Base-by-base conservation (phyloP, 1,139 yeast species). In the Hyphopichia khmerensis region DNA sequence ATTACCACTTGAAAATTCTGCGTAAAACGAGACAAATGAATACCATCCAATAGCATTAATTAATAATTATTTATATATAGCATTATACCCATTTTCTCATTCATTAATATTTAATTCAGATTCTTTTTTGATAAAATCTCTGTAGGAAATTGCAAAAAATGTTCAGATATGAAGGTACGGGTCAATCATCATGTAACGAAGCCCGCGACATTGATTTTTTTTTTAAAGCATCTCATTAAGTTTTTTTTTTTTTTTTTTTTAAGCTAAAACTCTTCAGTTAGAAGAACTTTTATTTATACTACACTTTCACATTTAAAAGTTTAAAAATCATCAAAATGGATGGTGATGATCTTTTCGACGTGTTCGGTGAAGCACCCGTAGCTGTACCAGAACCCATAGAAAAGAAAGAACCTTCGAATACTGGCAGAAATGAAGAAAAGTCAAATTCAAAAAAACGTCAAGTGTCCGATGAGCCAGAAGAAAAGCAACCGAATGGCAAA, bases 321-420 rank as follows among this genome's bases (percentile, higher is more conserved):
- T 9, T 11, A 26, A 7, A 26, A 26, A 26, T 4, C 29, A 26
- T 26, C 10, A 26, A 26, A 11, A 26, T 26, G 29, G 29, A 26
- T 26, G 59, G 52, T 55, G 80, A 81, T 57, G 88, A 83, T 52
- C 72, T 84, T 47, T 84, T 84, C 56, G 87, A 77, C 49, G 89
- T 84, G 45, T 84, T 84, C 57, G 77, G 77, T 41, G 90, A 84
- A 60, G 65, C 69, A 4, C 80, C 81, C 2, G 61, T 62, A 1
- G 65, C 32, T 24, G 27, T 30, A n/a, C 33, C 38, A 33, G 47
- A 47, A 32, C 16, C 29, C 10, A 35, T 41, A 10, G 47, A 38
- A 31, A 50, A 14, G 48, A 50, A 47, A 43, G 49, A 40, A 33
- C 33, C 42, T 1, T 41, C 50, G n/a, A 38, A 10, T 9, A 17